Evolutionary conservation across 371 early-diverging fungal species (phyloP), one percentile per base, ranked within the genome.

Genomic region (Chytridium lagenaria): DNA sequence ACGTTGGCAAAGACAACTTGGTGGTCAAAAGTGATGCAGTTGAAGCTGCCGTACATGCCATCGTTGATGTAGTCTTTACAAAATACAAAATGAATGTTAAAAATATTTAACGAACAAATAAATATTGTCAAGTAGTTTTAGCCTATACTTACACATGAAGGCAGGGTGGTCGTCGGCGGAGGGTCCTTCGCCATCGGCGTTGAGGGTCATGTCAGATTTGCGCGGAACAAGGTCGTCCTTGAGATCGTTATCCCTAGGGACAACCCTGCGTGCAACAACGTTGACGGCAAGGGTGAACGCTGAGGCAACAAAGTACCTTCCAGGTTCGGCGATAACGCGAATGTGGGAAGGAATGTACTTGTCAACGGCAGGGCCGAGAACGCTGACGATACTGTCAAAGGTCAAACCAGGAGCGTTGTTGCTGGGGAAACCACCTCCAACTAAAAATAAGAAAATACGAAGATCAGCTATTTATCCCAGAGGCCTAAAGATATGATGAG

Each of bases 351-450:
- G 92, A 77, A 98, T 96, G 73, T 89, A 75, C 19, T 80, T 74
- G 74, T 94, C 94, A 31, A 98, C 86, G 40, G 92, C 90, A 33
- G 91, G 88, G 59, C 91, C 86, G 40, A 98, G 86, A 50, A 92
- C 86, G 59, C 85, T 81, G n/a, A 96, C 97, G 19, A 97, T 90
- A 71, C 92, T 89, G 73, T 87, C 88, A 82, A 98, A 96, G 12
- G 92, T 91, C 73, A 94, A 85, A 15, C 91, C 90, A 26, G 65
- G 64, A 59, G 90, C 88, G 81, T 90, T 85, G 55, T 90, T 89
- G 59, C 95, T 93, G n/a, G 99, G 97, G 87, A 97, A 98, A 1
- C 99, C 99, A 69, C 99, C 99, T 57, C 99, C 99, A 68, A 98
- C 90, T 63, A 75, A 51, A 67, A 10, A 63, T 22, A 70, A 5